Conservation (phyloP, 2,329 filamentous ascomycete species). For the Sclerotinia trifoliorum region DNA sequence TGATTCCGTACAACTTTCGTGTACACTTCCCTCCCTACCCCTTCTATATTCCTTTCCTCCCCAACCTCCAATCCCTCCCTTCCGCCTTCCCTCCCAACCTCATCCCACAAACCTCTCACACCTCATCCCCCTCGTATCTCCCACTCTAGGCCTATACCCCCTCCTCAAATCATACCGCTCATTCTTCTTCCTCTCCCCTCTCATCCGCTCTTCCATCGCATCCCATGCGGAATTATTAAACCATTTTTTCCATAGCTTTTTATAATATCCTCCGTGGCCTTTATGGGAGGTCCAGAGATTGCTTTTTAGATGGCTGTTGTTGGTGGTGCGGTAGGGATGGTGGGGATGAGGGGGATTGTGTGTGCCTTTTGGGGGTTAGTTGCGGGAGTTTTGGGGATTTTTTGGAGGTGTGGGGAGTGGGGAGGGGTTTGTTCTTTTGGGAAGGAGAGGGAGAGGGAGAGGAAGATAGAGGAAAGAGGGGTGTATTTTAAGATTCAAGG, state of each 20-base stretch:
- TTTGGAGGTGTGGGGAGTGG: no score
- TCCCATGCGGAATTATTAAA: slow-evolving; percentile 35
- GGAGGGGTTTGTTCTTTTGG: no score
- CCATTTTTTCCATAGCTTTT: slow-evolving; percentile 37
- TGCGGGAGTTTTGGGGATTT: no score
- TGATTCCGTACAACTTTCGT: no score
- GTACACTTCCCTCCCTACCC: background rate
- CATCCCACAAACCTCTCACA: slow-evolving; percentile 13
- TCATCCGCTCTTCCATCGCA: slow-evolving; percentile 28
- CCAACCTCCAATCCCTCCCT: no score
- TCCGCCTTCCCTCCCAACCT: background rate
- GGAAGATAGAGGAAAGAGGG: no score
- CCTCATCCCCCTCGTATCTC: slow-evolving; percentile 26
- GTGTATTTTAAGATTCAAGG: background rate
- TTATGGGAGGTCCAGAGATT: slow-evolving; percentile 33
- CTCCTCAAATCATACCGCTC: slow-evolving; percentile 31
- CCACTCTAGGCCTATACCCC: slow-evolving; percentile 21
- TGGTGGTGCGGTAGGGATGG: slow-evolving; percentile 9
- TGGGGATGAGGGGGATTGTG: slow-evolving; percentile 28
- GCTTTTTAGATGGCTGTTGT: slow-evolving; percentile 17
- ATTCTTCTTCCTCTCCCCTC: slow-evolving; percentile 22
- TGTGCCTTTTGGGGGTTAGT: slow-evolving; percentile 28
- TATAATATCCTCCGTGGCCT: slow-evolving; percentile 30
- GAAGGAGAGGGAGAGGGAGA: fast-evolving
- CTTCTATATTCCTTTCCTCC: no score